Percentiles rank a stretch among this genome's conserved stretches.
Evolutionary conservation across 2,329 filamentous ascomycete genomes (phyloP).

Genomic region (Colletotrichum lindemuthianum): DNA sequence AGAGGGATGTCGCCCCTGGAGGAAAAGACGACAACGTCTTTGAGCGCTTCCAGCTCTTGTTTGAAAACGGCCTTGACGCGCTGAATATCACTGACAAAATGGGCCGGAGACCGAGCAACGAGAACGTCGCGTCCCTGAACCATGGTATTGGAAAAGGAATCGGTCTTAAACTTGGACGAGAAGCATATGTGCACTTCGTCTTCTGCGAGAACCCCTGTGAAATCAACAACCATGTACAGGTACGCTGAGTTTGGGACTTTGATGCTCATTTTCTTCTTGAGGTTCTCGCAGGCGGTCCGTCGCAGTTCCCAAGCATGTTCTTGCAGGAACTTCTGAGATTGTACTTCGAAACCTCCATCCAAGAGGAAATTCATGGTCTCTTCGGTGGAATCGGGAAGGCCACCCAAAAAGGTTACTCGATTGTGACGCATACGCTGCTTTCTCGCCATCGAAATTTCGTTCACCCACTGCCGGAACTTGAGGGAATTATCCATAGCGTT

Average conservation of each 20-base stretch:
- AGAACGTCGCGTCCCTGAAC: slow-evolving; percentile 70
- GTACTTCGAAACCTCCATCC: slow-evolving; percentile 68
- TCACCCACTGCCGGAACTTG: slow-evolving; percentile 64
- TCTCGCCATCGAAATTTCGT: slow-evolving; percentile 49
- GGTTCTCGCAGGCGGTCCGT: slow-evolving; percentile 60
- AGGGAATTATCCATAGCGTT: slow-evolving; percentile 60
- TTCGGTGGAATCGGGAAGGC: slow-evolving; percentile 59
- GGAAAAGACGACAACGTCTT: slow-evolving; percentile 84
- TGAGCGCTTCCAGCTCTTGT: slow-evolving; percentile 72
- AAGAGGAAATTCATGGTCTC: slow-evolving; percentile 66
- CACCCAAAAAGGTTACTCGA: slow-evolving; percentile 56
- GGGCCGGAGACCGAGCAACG: slow-evolving; percentile 75
- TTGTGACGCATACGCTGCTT: slow-evolving; percentile 51
- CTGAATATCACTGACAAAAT: slow-evolving; percentile 78
- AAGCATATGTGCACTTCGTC: slow-evolving; percentile 76
- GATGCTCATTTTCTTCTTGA: slow-evolving; percentile 69
- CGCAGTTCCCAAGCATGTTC: slow-evolving; percentile 59
- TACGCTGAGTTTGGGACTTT: slow-evolving; percentile 69
- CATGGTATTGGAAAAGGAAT: slow-evolving; percentile 62
- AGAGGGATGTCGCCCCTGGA: slow-evolving; percentile 69
- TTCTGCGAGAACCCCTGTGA: slow-evolving; percentile 66
- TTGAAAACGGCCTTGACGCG: slow-evolving; percentile 68
- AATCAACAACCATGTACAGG: slow-evolving; percentile 76
- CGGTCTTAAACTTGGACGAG: slow-evolving; percentile 69
- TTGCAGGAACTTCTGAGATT: slow-evolving; percentile 57